These are phyloP conservation scores for Fusarium falciforme DNA, from an alignment of 2,329 filamentous ascomycete genomes.

Conservation along the genomic window DNA sequence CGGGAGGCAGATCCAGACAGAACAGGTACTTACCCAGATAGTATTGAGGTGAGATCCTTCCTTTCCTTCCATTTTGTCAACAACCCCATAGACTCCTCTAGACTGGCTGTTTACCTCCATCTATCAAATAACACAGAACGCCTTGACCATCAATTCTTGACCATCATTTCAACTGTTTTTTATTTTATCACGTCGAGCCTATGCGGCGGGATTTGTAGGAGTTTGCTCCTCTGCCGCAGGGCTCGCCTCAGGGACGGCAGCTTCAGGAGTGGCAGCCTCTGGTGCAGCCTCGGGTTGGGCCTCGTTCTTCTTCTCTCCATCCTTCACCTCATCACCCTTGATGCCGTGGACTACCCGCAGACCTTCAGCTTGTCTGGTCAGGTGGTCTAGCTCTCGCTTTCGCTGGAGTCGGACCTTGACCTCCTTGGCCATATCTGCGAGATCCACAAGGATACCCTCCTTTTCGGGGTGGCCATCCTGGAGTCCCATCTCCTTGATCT, in stretches of 20 bases:
- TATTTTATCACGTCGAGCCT: constrained; percentile 20
- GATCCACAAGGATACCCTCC: constrained; percentile 81
- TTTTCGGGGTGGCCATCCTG: constrained; percentile 89
- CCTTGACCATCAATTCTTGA: constrained; percentile 28
- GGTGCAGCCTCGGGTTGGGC: constrained; percentile 22
- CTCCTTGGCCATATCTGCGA: constrained; percentile 71
- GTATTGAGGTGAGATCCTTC: constrained; percentile 5
- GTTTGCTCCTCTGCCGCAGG: constrained; percentile 19
- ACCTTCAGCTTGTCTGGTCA: constrained; percentile 57
- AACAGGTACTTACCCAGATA: not conserved
- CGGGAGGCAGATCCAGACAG: not conserved
- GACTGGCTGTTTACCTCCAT: constrained; percentile 16
- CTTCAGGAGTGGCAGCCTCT: not conserved
- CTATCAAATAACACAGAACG: constrained; percentile 29
- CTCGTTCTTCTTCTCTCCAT: constrained; percentile 30
- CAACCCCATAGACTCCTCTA: constrained; percentile 3
- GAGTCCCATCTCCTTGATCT: constrained; percentile 83
- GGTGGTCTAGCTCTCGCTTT: constrained; percentile 57
- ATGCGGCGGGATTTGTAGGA: constrained; percentile 21
- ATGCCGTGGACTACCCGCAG: constrained; percentile 60
- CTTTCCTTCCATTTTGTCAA: not conserved
- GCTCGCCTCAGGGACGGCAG: constrained; percentile 17
- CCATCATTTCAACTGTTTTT: constrained; percentile 30
- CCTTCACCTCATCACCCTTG: constrained; percentile 46
- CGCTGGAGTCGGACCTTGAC: constrained; percentile 62